Percentiles rank a stretch among this genome's conserved stretches.
Evolutionary conservation across 805 yeast genomes (phyloP).

Genomic region (Wickerhamiella kurtzmanii): DNA sequence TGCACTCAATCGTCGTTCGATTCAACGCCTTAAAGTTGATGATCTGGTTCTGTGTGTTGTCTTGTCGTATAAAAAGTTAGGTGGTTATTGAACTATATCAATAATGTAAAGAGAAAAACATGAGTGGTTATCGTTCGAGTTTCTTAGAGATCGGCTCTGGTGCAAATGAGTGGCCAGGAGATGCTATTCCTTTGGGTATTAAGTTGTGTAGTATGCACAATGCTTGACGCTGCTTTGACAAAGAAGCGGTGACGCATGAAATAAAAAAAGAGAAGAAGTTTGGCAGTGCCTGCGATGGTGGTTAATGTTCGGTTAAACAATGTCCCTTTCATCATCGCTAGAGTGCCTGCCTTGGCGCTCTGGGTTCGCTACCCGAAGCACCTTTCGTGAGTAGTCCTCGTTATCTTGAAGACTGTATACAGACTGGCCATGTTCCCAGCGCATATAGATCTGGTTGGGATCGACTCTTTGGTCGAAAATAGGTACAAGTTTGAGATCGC

Average conservation of each 20-base stretch:
- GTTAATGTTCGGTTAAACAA: too few relatives aligned
- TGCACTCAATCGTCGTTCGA: too few relatives aligned
- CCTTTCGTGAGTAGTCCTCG: slow-evolving; percentile 43
- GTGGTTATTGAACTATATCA: too few relatives aligned
- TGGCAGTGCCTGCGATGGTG: not conserved
- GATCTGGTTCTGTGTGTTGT: too few relatives aligned
- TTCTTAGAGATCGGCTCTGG: not conserved
- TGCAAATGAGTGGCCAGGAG: not conserved
- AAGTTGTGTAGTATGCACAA: not conserved
- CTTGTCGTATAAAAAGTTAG: too few relatives aligned
- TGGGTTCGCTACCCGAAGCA: slow-evolving; percentile 42
- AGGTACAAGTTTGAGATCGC: slow-evolving; percentile 23
- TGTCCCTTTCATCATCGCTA: not conserved
- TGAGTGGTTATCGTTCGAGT: too few relatives aligned
- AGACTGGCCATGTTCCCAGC: slow-evolving; percentile 34
- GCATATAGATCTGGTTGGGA: slow-evolving; percentile 40
- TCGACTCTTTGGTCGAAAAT: slow-evolving; percentile 50
- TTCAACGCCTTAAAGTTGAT: too few relatives aligned
- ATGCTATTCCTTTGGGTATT: not conserved
- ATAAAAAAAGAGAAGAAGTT: not conserved
- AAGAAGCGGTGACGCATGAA: not conserved
- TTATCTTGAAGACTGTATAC: slow-evolving; percentile 40
- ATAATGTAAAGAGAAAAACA: too few relatives aligned
- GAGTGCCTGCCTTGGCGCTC: slow-evolving; percentile 14
- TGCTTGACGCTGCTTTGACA: too few relatives aligned